Conservation (phyloP, 2,329 filamentous ascomycete species). For the Neonectria neomacrospora region DNA sequence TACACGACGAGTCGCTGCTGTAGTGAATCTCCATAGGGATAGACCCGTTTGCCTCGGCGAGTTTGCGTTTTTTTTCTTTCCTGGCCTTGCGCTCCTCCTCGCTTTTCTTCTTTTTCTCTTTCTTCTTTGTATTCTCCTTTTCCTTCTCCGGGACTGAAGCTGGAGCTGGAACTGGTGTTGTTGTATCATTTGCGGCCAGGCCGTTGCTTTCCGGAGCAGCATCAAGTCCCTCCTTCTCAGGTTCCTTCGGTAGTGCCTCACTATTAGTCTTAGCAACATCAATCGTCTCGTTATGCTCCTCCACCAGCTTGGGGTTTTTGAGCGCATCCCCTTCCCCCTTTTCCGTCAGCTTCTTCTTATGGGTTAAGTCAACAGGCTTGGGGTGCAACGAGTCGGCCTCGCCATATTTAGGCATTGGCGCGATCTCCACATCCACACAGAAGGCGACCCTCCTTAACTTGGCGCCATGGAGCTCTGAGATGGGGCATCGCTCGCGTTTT, state of each 20-base stretch:
- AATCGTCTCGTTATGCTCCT: conserved; percentile 59
- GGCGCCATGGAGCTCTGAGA: conserved; percentile 80
- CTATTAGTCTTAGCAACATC: conserved; percentile 54
- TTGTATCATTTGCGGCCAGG: conserved; percentile 38
- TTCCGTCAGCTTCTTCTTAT: conserved; percentile 73
- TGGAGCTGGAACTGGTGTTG: conserved; percentile 22
- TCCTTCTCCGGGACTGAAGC: conserved; percentile 39
- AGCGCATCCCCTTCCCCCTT: conserved; percentile 79
- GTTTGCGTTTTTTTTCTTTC: conserved; percentile 86
- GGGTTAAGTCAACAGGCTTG: conserved; percentile 58
- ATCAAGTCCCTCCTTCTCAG: conserved; percentile 50
- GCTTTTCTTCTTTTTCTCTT: conserved; percentile 95
- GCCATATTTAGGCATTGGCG: conserved; percentile 81
- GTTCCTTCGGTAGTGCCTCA: conserved; percentile 54
- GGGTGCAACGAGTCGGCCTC: conserved; percentile 63
- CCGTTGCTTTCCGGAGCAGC: conserved; percentile 39
- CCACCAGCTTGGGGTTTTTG: conserved; percentile 71
- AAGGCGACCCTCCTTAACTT: conserved; percentile 92
- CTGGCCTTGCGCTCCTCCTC: conserved; percentile 93
- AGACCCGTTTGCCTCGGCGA: conserved; percentile 87
- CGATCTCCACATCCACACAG: conserved; percentile 97
- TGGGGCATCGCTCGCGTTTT: conserved; percentile 79
- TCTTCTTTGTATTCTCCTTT: conserved; percentile 73
- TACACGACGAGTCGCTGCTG: conserved; percentile 68
- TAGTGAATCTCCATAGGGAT: conserved; percentile 85